phyloP scores from a whole-genome alignment of 2,329 filamentous ascomycete species.

The Trichophyton simii region DNA sequence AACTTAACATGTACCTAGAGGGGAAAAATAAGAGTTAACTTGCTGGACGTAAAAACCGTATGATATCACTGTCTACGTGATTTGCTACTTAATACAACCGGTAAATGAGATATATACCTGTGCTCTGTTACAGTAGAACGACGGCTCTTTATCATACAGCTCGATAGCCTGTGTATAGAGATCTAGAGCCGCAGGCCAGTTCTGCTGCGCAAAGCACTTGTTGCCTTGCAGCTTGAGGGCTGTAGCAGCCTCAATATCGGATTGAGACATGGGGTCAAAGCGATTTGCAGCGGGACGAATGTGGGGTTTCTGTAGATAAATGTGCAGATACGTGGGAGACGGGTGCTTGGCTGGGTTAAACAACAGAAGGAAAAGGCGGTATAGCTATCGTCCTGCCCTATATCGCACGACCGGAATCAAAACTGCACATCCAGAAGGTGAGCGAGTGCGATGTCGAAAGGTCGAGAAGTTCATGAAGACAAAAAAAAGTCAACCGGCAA shows the following conservation, averaged over 20 bases:
- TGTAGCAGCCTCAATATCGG: constrained; percentile 53
- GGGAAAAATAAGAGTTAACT: not conserved
- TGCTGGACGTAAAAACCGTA: not conserved
- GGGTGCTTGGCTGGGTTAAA: not conserved
- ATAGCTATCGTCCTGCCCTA: not conserved
- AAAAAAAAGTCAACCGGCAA: not conserved
- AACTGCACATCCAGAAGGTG: not conserved
- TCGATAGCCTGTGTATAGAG: constrained; percentile 82
- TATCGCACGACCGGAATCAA: not conserved
- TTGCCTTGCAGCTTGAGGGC: constrained; percentile 90
- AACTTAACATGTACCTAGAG: constrained; percentile 81
- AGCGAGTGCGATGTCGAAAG: not conserved
- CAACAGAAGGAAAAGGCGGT: not conserved
- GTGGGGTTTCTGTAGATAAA: not conserved
- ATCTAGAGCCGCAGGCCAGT: constrained; percentile 72
- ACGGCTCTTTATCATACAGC: constrained; percentile 66
- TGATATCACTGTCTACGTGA: not conserved
- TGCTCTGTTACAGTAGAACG: constrained; percentile 88
- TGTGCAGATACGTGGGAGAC: not conserved
- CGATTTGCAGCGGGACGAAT: not conserved
- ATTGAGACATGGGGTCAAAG: constrained; percentile 25
- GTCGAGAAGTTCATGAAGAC: not conserved
- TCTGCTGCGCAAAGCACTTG: constrained; percentile 74
- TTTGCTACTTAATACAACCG: not conserved
- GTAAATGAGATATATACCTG: constrained; percentile 50